Evolutionary conservation across 805 yeast species (phyloP), one percentile per base, ranked within the genome.

Genomic region (Saccharomycopsis selenospora): DNA sequence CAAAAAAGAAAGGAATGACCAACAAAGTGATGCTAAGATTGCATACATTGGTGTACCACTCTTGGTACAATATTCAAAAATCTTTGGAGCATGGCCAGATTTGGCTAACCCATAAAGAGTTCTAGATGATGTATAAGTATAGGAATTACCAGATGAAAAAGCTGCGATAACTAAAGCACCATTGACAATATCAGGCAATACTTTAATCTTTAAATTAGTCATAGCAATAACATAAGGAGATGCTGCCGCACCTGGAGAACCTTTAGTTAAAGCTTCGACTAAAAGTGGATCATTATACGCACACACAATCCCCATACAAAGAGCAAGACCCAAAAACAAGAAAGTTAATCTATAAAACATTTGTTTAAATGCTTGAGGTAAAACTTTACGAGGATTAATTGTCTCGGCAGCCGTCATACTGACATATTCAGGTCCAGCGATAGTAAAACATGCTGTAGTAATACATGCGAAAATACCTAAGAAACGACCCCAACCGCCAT

Each of bases 361-460:
- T 48, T 82, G 83, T 55, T 77, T 81, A 68, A 81, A 85, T 0
- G 95, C 95, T 27, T 72, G 72, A n/a, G 93, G 89, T 60, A 88
- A 67, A 4, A 79, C 79, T 47, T 75, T 75, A 46, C 91, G 73
- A 7, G 95, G 95, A 56, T 79, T 70, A 28, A 73, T 67, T 2
- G 86, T 79, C 61, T 88, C 95, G 42, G 95, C 88, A 2, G 95
- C 95, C 28, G 86, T 79, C 85, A 85, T 81, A 1, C 91, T 75
- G 29, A 88, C 76, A 57, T 85, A 84, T 63, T 88, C 96, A 1
- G 95, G 95, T 0, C 95, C 96, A 2, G 86, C 86, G 55, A 85
- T 79, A 11, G 93, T 83, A 61, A 82, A 87, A 25, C 84, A 70
- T 5, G 95, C 95, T 52, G 77, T 79, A 46, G 77, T 72, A 42